A percentile compares a stretch with the other conserved stretches of the same genome.
phyloP scores from a whole-genome alignment of 164 flowering plant species.

The Aristolochia contorta region DNA sequence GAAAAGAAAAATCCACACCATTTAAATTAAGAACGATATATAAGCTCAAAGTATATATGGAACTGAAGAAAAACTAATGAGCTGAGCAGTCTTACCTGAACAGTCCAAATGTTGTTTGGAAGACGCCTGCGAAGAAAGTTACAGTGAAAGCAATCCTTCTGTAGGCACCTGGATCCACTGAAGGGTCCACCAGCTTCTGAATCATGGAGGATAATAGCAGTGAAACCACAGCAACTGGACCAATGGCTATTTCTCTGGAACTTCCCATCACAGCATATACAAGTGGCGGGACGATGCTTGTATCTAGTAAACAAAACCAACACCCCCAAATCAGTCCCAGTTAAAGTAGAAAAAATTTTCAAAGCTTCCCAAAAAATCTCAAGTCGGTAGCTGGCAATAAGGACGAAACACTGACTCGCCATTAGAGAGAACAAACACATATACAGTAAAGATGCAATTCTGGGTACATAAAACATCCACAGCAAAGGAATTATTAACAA shows the following conservation, averaged over 20 bases:
- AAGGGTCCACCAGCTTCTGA: constrained; percentile 46
- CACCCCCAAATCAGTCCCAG: not conserved
- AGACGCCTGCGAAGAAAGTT: constrained; percentile 73
- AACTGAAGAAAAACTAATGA: not conserved
- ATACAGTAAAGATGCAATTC: too few relatives aligned
- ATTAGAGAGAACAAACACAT: too few relatives aligned
- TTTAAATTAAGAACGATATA: not conserved
- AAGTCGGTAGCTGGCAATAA: too few relatives aligned
- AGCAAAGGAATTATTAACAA: too few relatives aligned
- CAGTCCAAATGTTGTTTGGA: constrained; percentile 65
- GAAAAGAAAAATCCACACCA: not conserved
- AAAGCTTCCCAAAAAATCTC: too few relatives aligned
- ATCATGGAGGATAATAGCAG: constrained; percentile 55
- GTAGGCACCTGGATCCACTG: constrained; percentile 48
- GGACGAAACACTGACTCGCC: too few relatives aligned
- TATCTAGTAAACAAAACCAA: constrained; percentile 30
- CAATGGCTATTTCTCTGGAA: constrained; percentile 81
- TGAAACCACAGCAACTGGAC: constrained; percentile 89
- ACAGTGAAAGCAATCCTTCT: constrained; percentile 51
- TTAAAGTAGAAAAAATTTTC: too few relatives aligned
- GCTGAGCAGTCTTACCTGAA: constrained; percentile 34
- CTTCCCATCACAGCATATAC: constrained; percentile 82
- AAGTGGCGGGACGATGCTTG: constrained; percentile 78
- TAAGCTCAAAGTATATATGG: too few relatives aligned
- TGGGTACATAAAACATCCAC: not conserved